Conservation (phyloP, 352 stramenopile species). For the Pythium phragmitis region DNA sequence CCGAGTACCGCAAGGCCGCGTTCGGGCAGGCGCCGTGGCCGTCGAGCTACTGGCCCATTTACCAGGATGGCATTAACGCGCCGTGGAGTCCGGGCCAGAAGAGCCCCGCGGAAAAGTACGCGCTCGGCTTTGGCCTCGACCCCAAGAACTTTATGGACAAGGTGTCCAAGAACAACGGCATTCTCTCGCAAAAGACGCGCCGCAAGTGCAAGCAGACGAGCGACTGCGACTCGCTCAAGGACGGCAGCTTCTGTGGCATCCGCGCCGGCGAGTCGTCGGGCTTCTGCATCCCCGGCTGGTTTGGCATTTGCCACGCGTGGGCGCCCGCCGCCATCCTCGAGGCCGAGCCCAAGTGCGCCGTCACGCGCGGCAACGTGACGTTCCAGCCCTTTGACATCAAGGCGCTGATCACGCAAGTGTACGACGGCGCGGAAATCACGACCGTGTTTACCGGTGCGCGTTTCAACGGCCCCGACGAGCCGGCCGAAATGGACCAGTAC, state of each 20-base stretch:
- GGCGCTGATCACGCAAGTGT: slow-evolving; percentile 24
- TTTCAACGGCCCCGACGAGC: slow-evolving; percentile 27
- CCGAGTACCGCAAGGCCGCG: slow-evolving; percentile 8
- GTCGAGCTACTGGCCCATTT: slow-evolving; percentile 58
- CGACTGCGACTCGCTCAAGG: slow-evolving; percentile 2
- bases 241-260: slow-evolving; percentile 7
- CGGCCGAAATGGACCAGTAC: slow-evolving; percentile 35
- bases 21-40: slow-evolving; percentile 13
- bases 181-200: neutral
- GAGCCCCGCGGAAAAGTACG: slow-evolving; percentile 30
- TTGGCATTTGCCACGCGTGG: slow-evolving; percentile 20
- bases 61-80: slow-evolving; percentile 67
- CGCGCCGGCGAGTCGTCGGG: neutral
- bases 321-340: slow-evolving; percentile 13
- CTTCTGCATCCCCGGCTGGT: slow-evolving; percentile 9
- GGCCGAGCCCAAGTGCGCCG: slow-evolving; percentile 4
- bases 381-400: slow-evolving; percentile 31
- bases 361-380: slow-evolving; percentile 37
- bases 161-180: slow-evolving; percentile 18
- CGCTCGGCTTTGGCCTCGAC: slow-evolving; percentile 15
- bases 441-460: slow-evolving; percentile 45
- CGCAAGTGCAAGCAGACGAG: slow-evolving; percentile 7
- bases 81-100: slow-evolving; percentile 21
- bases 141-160: slow-evolving; percentile 23
- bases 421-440: slow-evolving; percentile 26